Evolutionary conservation across 1,139 yeast species (phyloP).

Genomic region (Taphrina pruni): DNA sequence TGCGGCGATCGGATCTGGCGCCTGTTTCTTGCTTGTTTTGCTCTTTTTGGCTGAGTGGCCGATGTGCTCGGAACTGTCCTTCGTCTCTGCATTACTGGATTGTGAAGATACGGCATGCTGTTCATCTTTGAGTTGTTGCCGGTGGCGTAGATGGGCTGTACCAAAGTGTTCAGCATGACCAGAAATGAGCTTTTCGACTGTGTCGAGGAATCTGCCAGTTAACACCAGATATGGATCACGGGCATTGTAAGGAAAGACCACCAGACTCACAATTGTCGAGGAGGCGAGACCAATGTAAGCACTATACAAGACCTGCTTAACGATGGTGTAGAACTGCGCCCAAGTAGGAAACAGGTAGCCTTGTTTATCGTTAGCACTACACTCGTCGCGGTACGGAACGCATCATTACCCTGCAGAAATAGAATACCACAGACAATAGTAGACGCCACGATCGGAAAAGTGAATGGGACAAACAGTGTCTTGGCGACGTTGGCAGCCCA

Average conservation of each 20-base stretch:
- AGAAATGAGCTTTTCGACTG: conserved; percentile 23
- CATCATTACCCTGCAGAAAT: conserved; percentile 12
- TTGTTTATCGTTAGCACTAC: neutral
- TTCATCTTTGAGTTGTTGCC: neutral
- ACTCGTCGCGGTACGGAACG: neutral
- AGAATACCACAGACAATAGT: conserved; percentile 27
- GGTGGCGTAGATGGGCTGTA: conserved; percentile 5
- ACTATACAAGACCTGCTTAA: conserved; percentile 29
- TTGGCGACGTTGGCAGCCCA: conserved; percentile 34
- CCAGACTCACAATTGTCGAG: neutral
- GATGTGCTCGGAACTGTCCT: neutral
- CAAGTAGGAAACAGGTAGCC: conserved; percentile 33
- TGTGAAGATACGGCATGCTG: neutral
- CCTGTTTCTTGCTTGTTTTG: conserved; percentile 2
- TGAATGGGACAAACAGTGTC: conserved; percentile 21
- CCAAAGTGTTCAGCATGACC: conserved; percentile 33
- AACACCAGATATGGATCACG: conserved; percentile 27
- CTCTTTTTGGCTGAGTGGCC: neutral
- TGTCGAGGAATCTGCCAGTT: conserved; percentile 23
- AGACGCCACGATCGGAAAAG: conserved; percentile 19
- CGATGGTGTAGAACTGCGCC: conserved; percentile 25
- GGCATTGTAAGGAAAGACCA: conserved; percentile 36
- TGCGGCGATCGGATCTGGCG: conserved; percentile 2
- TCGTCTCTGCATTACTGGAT: neutral
- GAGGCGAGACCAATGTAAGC: conserved; percentile 27